Conservation (phyloP, 345 rosid species). For the Psidium guajava region DNA sequence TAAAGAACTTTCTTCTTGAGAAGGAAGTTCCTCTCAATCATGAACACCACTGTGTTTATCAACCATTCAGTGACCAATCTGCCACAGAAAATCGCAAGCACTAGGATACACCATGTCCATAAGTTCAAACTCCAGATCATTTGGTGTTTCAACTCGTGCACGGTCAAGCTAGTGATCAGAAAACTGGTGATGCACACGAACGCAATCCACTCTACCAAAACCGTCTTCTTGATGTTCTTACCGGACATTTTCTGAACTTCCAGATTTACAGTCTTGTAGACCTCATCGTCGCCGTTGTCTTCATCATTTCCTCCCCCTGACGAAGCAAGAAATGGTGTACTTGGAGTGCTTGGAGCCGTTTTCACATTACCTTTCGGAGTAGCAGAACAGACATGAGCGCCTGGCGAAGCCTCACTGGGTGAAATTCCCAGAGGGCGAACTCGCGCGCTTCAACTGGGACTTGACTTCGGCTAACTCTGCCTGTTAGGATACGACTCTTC, state of each 20-base stretch:
- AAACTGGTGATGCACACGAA: conserved; percentile 17
- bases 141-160: conserved; percentile 10
- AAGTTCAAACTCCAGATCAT: conserved; percentile 28
- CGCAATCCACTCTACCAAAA: conserved; percentile 13
- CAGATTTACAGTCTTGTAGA: conserved; percentile 25
- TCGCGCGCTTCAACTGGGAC: neutral
- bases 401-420: neutral
- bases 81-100: conserved; percentile 39
- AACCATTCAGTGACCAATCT: conserved; percentile 38
- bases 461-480: neutral
- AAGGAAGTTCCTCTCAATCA: conserved; percentile 44
- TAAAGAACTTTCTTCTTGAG: conserved; percentile 54
- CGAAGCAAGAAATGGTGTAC: neutral
- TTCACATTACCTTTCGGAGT: neutral
- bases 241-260: conserved; percentile 8
- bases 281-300: conserved; percentile 37
- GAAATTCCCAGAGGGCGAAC: neutral
- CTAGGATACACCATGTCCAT: conserved; percentile 52
- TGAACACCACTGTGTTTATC: conserved; percentile 33
- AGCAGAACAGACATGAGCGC: neutral
- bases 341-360: neutral
- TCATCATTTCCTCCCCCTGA: conserved; percentile 5
- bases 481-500: neutral
- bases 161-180: conserved; percentile 24
- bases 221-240: conserved; percentile 19